Conservation (phyloP, 139 green algal species). For the Picochlorum sp. region DNA sequence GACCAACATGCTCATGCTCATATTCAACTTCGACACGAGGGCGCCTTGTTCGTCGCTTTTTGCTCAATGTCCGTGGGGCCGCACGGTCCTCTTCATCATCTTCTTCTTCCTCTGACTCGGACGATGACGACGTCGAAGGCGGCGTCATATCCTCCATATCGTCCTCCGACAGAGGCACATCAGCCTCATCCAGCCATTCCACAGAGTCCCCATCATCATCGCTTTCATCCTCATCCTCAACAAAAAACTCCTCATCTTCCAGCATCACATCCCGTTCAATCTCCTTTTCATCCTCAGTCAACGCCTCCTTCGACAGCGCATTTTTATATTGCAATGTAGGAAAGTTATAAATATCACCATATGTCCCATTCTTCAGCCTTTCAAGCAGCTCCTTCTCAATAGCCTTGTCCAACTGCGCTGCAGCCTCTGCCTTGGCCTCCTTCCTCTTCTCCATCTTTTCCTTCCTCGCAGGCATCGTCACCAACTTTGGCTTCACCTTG, state of each 20-base stretch:
- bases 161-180: conserved; percentile 12
- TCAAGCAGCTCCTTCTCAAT: conserved; percentile 91
- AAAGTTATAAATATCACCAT: conserved; percentile 99
- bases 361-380: conserved; percentile 87
- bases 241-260: conserved; percentile 40
- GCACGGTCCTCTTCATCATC: too few species aligned
- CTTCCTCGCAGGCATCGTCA: conserved; percentile 70
- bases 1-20: too few species aligned
- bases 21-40: too few species aligned
- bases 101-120: too few species aligned
- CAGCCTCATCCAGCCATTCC: conserved; percentile 48
- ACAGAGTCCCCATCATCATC: conserved; percentile 46
- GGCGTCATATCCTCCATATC: background rate
- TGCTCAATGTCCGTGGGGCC: too few species aligned
- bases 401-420: conserved; percentile 75
- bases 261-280: conserved; percentile 19
- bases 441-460: conserved; percentile 70
- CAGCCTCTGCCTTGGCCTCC: conserved; percentile 87
- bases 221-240: conserved; percentile 38
- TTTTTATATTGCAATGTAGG: conserved; percentile 83
- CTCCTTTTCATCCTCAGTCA: conserved; percentile 51
- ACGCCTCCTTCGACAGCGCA: conserved; percentile 58
- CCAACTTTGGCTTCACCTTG: conserved; percentile 69
- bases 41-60: too few species aligned
- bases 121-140: too few species aligned